Evolutionary conservation across 1,139 yeast species (phyloP).

Genomic region (Suhomyces panamericanus): DNA sequence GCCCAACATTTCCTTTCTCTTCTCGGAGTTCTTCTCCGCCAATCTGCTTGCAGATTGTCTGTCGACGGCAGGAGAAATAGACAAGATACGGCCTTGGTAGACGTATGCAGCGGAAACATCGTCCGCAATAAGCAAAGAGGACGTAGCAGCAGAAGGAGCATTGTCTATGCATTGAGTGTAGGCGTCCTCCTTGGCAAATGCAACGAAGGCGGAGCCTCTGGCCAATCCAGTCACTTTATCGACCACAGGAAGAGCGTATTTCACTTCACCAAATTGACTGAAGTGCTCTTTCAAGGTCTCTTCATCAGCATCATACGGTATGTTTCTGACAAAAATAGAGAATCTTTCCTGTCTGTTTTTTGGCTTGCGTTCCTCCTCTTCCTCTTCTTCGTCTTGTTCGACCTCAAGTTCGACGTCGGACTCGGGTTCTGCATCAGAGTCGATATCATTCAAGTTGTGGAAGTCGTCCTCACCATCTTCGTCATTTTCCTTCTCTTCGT

Average conservation of each 20-base stretch:
- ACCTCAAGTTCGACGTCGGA: conserved; percentile 17
- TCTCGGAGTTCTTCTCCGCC: conserved; percentile 70
- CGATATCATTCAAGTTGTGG: conserved; percentile 23
- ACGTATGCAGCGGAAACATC: conserved; percentile 89
- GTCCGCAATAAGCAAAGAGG: conserved; percentile 85
- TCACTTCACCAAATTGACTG: conserved; percentile 78
- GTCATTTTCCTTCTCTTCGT: conserved; percentile 28
- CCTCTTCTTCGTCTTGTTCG: conserved; percentile 23
- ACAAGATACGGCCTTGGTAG: conserved; percentile 86
- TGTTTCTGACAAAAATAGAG: conserved; percentile 82
- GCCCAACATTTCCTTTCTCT: conserved; percentile 76
- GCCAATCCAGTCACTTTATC: conserved; percentile 86
- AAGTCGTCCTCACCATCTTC: conserved; percentile 15
- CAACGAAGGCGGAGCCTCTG: conserved; percentile 94
- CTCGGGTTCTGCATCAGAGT: conserved; percentile 29
- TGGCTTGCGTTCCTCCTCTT: conserved; percentile 32
- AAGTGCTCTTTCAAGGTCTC: conserved; percentile 80
- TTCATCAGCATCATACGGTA: conserved; percentile 91
- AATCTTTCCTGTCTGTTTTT: conserved; percentile 68
- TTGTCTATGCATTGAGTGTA: conserved; percentile 67
- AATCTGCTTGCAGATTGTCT: conserved; percentile 79
- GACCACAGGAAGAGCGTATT: conserved; percentile 89
- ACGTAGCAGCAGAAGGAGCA: conserved; percentile 77
- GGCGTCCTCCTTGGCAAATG: conserved; percentile 64
- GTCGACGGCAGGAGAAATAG: conserved; percentile 82